phyloP scores from a whole-genome alignment of 164 flowering plant species.

The Hamamelis virginiana region DNA sequence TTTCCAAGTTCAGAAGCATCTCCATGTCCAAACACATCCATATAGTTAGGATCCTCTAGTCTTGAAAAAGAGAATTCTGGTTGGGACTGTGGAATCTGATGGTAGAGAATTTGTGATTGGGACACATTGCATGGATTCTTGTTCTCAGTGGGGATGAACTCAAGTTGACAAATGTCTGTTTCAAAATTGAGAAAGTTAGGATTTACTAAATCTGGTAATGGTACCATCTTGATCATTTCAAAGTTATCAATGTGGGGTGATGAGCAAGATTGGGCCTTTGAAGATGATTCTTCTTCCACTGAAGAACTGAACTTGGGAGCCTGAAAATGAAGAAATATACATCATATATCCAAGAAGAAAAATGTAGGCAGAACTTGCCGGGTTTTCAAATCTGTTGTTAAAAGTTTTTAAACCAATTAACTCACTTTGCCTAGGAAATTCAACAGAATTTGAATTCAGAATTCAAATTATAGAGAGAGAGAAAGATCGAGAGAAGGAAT shows the following conservation, averaged over 20 bases:
- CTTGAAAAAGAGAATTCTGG: constrained; percentile 26
- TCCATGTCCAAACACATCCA: constrained; percentile 33
- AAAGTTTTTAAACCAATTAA: too few species aligned
- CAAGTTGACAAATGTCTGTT: constrained; percentile 19
- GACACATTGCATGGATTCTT: constrained; percentile 17
- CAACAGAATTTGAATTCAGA: too few species aligned
- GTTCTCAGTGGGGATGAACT: constrained; percentile 11
- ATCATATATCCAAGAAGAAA: not conserved
- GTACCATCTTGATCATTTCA: constrained; percentile 35
- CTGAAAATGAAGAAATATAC: constrained; percentile 22
- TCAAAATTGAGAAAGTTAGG: constrained; percentile 23
- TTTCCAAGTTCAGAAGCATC: constrained; percentile 18
- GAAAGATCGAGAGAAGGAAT: too few species aligned
- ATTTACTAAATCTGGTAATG: constrained; percentile 34
- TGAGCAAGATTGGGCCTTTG: constrained; percentile 22
- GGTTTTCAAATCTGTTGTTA: too few species aligned
- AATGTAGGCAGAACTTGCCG: too few species aligned
- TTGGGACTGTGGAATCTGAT: constrained; percentile 25
- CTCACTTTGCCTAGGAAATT: too few species aligned
- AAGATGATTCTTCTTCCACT: constrained; percentile 37
- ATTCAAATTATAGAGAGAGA: too few species aligned
- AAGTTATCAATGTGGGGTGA: constrained; percentile 30
- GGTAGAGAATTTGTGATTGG: constrained; percentile 17
- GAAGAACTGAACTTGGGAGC: constrained; percentile 35
- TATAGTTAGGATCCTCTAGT: constrained; percentile 35